Conservation (phyloP, 768 basidiomycete species). For the Tephrocybe rancida region DNA sequence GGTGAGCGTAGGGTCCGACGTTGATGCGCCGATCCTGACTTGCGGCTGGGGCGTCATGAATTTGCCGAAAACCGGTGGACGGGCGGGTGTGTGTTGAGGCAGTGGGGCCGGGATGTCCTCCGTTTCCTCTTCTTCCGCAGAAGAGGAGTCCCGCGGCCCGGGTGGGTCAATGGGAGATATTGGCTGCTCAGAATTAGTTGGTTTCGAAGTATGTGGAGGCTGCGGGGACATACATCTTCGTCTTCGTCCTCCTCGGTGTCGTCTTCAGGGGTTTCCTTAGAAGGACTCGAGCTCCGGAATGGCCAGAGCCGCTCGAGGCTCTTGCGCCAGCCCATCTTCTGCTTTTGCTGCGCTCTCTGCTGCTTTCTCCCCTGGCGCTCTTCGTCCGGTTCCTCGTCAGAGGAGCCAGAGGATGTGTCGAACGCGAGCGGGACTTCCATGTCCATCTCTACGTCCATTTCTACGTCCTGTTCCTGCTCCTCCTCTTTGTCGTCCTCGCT, state of each 20-base stretch:
- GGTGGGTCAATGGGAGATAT: not conserved
- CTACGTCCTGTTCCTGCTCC: conserved; percentile 12
- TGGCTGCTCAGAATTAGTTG: not conserved
- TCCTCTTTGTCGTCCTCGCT: conserved; percentile 34
- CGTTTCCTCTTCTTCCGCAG: conserved; percentile 10
- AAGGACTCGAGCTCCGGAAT: conserved; percentile 31
- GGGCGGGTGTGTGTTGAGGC: conserved; percentile 24
- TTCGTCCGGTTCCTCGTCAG: conserved; percentile 19
- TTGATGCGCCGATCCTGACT: not conserved
- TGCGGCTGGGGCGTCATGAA: conserved; percentile 64
- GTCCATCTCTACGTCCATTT: conserved; percentile 15
- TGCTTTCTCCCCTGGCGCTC: conserved; percentile 23
- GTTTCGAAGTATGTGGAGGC: not conserved
- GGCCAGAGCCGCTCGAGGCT: conserved; percentile 46
- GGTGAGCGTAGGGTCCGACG: not conserved
- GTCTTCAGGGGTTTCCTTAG: conserved; percentile 17
- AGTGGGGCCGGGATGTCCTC: conserved; percentile 24
- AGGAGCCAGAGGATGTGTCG: conserved; percentile 29
- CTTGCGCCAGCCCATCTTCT: conserved; percentile 44
- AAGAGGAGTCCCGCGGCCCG: not conserved
- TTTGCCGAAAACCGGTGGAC: conserved; percentile 29
- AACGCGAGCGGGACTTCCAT: conserved; percentile 10
- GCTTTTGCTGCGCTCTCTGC: conserved; percentile 21
- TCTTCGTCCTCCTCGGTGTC: conserved; percentile 17
- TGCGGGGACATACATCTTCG: no score